These are phyloP conservation scores for Colletotrichum echinochloae DNA, from an alignment of 2,329 filamentous ascomycete species.

Conservation along the genomic window DNA sequence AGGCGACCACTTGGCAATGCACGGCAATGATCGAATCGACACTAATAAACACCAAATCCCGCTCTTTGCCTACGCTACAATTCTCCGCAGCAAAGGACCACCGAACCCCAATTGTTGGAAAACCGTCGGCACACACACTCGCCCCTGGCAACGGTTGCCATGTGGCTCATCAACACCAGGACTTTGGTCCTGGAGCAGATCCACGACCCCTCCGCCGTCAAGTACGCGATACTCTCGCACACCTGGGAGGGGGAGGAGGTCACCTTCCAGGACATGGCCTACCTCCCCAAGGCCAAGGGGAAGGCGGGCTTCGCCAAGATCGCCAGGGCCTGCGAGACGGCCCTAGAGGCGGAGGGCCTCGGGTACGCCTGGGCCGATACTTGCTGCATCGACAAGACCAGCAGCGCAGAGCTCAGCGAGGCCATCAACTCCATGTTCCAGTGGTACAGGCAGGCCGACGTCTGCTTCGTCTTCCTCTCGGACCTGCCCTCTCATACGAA, in stretches of 20 bases:
- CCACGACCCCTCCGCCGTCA: slow-evolving; percentile 38
- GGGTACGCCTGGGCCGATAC: slow-evolving; percentile 45
- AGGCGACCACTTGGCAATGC: not conserved
- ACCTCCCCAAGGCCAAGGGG: not conserved
- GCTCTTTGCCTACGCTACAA: not conserved
- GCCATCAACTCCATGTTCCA: slow-evolving; percentile 43
- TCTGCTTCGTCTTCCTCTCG: slow-evolving; percentile 43
- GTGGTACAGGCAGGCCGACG: slow-evolving; percentile 42
- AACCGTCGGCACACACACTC: not conserved
- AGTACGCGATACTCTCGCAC: slow-evolving; percentile 47
- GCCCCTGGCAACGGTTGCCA: not conserved
- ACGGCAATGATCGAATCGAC: too few species aligned
- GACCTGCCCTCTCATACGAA: slow-evolving; percentile 32
- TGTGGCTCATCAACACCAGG: slow-evolving; percentile 43
- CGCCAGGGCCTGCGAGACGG: slow-evolving; percentile 24
- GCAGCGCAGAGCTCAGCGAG: slow-evolving; percentile 44
- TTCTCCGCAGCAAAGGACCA: not conserved
- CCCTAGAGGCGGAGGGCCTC: slow-evolving; percentile 8
- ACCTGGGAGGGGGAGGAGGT: slow-evolving; percentile 46
- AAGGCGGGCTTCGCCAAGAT: slow-evolving; percentile 38
- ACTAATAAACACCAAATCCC: not conserved
- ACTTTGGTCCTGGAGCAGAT: slow-evolving; percentile 36
- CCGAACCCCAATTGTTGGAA: not conserved
- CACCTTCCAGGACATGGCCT: slow-evolving; percentile 41
- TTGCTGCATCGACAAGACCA: slow-evolving; percentile 47